Conservation (phyloP, 257 asterid genomes). For the Cruciata laevipes region DNA sequence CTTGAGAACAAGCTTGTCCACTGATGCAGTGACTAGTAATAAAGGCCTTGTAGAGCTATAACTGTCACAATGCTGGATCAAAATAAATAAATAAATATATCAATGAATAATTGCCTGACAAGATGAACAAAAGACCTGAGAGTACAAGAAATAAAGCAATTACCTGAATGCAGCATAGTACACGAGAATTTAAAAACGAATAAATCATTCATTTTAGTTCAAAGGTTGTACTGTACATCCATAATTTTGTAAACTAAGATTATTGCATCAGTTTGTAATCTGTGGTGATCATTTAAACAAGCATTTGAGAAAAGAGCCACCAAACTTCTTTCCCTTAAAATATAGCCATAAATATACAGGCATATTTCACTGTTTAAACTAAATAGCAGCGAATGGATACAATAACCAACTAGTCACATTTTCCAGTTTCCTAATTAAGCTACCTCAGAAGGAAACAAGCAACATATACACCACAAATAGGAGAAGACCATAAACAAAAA, state of each 20-base stretch:
- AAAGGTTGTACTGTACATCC: neutral
- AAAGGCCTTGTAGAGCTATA: constrained; percentile 71
- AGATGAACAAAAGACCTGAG: neutral
- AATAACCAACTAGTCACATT: neutral
- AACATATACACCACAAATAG: neutral
- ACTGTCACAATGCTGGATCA: constrained; percentile 60
- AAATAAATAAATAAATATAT: neutral
- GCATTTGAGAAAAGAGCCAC: neutral
- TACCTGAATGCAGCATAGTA: neutral
- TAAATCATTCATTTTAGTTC: neutral
- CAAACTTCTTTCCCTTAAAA: neutral
- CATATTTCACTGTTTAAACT: neutral
- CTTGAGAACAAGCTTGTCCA: constrained; percentile 75
- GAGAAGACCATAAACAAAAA: neutral
- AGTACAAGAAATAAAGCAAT: neutral
- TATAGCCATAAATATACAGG: neutral
- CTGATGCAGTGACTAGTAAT: constrained; percentile 83
- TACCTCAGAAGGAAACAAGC: neutral
- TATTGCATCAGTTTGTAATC: neutral
- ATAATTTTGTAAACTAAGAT: neutral
- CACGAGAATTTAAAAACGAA: neutral
- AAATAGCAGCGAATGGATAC: neutral
- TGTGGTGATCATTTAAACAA: neutral
- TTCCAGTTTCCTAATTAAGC: neutral
- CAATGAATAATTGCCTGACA: neutral